Evolutionary conservation across 148 eudicot species (phyloP), one percentile per base, ranked within the genome.

Genomic region (Amaranthus palmeri): DNA sequence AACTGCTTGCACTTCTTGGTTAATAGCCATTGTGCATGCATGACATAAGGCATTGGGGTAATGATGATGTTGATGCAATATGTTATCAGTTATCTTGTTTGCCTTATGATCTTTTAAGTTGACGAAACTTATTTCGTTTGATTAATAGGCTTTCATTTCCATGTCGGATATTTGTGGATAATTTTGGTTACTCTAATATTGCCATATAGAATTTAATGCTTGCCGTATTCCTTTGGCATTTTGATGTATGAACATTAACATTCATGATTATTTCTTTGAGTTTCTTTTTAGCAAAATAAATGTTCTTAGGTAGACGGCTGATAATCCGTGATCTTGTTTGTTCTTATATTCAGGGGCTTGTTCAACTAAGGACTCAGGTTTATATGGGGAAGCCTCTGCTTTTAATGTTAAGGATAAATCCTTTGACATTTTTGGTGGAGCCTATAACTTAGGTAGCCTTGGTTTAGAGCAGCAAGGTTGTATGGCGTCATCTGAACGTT

Each of bases 361-460:
- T 66, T 36, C 72, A 43, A 65, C 60, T 80, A 76, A 65, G 67
- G 68, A 79, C 74, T 63, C 53, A 52, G 64, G 69, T 44, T 69
- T 67, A 58, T 55, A 61, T 60, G 76, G 73, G 69, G 77, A 72
- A 8, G 65, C 50, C 45, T 52, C 81, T 68, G 55, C 79, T 12
- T 0, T 25, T 25, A 25, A 25, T 25, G 65, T 52, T 77, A 69
- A 81, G 40, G 70, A 72, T 50, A 77, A 48, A 43, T 68, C 59
- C 54, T 72, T 65, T 79, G 83, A 81, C 82, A 68, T 72, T 54
- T 77, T 76, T 57, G 86, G 81, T 64, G 82, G 81, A 72, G 83
- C 79, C 50, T 79, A 70, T 64, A 49, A 47, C 60, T 57, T 71
- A 61, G 83, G 80, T 5, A 71, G 78, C 60, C 69, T 72, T 48